Percentiles rank a stretch among this genome's conserved stretches.
These are phyloP conservation scores for Periconia sp. DNA, from an alignment of 2,329 filamentous ascomycete species.

Conservation along the genomic window DNA sequence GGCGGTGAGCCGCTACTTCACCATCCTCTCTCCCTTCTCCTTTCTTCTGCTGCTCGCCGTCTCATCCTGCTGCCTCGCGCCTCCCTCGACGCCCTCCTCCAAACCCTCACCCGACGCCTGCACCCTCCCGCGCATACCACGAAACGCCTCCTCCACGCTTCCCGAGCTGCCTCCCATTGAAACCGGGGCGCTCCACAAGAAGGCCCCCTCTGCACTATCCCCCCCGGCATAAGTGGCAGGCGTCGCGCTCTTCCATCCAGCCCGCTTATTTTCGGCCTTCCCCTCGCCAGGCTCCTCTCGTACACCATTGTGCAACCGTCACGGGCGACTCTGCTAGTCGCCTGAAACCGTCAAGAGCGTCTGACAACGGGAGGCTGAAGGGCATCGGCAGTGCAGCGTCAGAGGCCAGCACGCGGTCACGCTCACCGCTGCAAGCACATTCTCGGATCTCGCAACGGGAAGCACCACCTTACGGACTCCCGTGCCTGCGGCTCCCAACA, in stretches of 20 bases:
- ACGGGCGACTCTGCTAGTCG: slow-evolving; percentile 2
- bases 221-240: slow-evolving; percentile 4
- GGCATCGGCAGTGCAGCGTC: slow-evolving; percentile 1
- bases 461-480: not conserved
- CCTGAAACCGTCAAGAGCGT: slow-evolving; percentile 5
- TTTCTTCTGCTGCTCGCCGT: not conserved
- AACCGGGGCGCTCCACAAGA: slow-evolving; percentile 9
- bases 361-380: slow-evolving; percentile 7
- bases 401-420: slow-evolving; percentile 4
- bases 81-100: slow-evolving; percentile 1
- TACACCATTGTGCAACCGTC: slow-evolving; percentile 1
- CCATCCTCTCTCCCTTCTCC: slow-evolving; percentile 1
- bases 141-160: slow-evolving; percentile 1
- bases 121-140: not conserved
- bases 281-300: slow-evolving; percentile 3
- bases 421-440: slow-evolving; percentile 3
- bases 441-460: slow-evolving; percentile 4
- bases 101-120: slow-evolving; percentile 2
- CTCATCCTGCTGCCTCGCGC: not conserved
- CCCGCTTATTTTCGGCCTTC: slow-evolving; percentile 7
- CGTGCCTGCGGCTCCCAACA: slow-evolving; percentile 2
- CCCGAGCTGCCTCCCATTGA: slow-evolving; percentile 8
- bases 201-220: not conserved
- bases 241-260: not conserved
- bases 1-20: slow-evolving; percentile 9